A percentile compares a stretch with the other conserved stretches of the same genome.
Conservation (phyloP, 768 basidiomycete genomes). For the Mycena vulgaris region DNA sequence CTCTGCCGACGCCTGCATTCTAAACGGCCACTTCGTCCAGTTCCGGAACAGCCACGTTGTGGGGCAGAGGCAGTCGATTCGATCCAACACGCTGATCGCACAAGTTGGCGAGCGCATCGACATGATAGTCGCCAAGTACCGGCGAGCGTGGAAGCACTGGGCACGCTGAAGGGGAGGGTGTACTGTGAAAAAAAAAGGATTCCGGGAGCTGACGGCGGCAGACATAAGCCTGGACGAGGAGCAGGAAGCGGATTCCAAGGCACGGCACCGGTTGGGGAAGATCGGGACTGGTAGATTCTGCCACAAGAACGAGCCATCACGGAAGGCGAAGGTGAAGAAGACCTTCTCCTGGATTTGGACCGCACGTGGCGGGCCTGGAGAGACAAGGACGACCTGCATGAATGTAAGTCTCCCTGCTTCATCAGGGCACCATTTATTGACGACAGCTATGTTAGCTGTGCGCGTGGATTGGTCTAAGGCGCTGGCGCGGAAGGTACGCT, state of each 20-base stretch:
- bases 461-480: constrained; percentile 4
- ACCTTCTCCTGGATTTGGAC: constrained; percentile 30
- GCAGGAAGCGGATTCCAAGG: constrained; percentile 8
- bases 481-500: neutral
- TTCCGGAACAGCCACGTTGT: constrained; percentile 10
- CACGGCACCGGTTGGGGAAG: neutral
- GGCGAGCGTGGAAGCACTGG: constrained; percentile 7
- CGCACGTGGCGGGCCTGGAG: neutral
- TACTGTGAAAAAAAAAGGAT: neutral
- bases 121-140: neutral
- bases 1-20: constrained; percentile 10
- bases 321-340: neutral
- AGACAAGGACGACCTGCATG: constrained; percentile 17
- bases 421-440: neutral
- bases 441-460: neutral
- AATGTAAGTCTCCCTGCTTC: constrained; percentile 18
- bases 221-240: constrained; percentile 24
- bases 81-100: constrained; percentile 8
- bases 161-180: neutral
- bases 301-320: neutral
- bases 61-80: constrained; percentile 5
- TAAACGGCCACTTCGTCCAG: constrained; percentile 19
- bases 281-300: neutral
- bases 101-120: constrained; percentile 16
- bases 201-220: constrained; percentile 7